A percentile compares a stretch with the other conserved stretches of the same genome.
Conservation (phyloP, 805 yeast species). For the Candida bentonensis region DNA sequence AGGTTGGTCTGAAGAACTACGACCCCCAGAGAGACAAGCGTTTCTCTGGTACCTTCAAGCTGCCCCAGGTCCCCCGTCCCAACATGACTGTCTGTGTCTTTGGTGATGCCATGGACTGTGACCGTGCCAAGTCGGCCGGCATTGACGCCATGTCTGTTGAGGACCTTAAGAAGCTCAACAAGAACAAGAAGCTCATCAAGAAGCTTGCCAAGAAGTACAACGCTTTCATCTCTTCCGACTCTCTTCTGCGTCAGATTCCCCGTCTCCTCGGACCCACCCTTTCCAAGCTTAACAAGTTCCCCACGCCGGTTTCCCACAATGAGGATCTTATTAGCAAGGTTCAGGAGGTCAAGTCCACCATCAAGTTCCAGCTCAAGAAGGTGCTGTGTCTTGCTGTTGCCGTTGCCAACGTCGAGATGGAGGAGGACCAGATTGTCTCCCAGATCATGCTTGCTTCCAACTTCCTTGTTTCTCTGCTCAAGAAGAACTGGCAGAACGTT, state of each 20-base stretch:
- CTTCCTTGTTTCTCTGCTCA: slow-evolving; percentile 97
- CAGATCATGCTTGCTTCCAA: slow-evolving; percentile 97
- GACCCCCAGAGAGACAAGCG: slow-evolving; percentile 99
- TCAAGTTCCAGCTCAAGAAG: slow-evolving; percentile 99
- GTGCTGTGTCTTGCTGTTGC: slow-evolving; percentile 99
- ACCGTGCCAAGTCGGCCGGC: slow-evolving; percentile 99
- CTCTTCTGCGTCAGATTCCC: slow-evolving; percentile 98
- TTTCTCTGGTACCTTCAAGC: slow-evolving; percentile 98
- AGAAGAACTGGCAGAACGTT: slow-evolving; percentile 99
- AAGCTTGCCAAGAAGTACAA: slow-evolving; percentile 99
- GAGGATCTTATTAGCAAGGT: slow-evolving; percentile 96
- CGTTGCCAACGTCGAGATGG: slow-evolving; percentile 99
- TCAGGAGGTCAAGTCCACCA: slow-evolving; percentile 95
- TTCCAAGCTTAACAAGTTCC: slow-evolving; percentile 99
- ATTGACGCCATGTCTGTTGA: slow-evolving; percentile 99
- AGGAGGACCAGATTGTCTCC: slow-evolving; percentile 87
- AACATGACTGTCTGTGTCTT: slow-evolving; percentile 99
- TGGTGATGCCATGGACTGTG: slow-evolving; percentile 99
- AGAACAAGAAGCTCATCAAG: slow-evolving; percentile 99
- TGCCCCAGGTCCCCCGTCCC: slow-evolving; percentile 99
- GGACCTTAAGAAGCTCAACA: slow-evolving; percentile 99
- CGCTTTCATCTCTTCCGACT: slow-evolving; percentile 99
- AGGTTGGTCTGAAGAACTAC: slow-evolving; percentile 99
- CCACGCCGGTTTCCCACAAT: slow-evolving; percentile 99
- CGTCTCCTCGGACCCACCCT: slow-evolving; percentile 99